phyloP scores from a whole-genome alignment of 331 rosid species.

The Pyrus hybrid region DNA sequence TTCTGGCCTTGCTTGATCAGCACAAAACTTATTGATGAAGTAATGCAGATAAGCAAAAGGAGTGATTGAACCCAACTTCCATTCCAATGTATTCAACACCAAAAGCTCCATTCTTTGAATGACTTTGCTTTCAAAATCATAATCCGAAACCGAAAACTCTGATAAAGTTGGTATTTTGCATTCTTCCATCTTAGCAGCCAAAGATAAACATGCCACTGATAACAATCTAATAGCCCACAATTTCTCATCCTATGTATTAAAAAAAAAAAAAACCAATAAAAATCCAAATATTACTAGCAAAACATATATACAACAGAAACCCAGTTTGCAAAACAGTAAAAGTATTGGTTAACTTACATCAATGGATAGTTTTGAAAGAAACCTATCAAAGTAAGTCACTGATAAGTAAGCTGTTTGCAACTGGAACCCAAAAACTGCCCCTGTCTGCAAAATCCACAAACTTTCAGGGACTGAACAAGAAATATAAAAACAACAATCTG shows the following conservation, averaged over 20 bases:
- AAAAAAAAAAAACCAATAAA: background rate
- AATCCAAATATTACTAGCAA: background rate
- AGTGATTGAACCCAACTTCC: slow-evolving; percentile 70
- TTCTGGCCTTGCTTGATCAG: slow-evolving; percentile 25
- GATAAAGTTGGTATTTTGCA: slow-evolving; percentile 41
- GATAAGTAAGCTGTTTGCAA: slow-evolving; percentile 62
- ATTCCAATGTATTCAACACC: slow-evolving; percentile 56
- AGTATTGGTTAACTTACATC: slow-evolving; percentile 58
- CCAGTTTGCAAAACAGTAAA: background rate
- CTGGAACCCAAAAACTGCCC: slow-evolving; percentile 49
- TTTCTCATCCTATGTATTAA: slow-evolving; percentile 41
- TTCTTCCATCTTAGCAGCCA: slow-evolving; percentile 93
- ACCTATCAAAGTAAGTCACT: slow-evolving; percentile 65
- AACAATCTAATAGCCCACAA: slow-evolving; percentile 63
- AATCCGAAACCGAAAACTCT: slow-evolving; percentile 37
- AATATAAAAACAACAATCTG: background rate
- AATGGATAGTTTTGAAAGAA: slow-evolving; percentile 49
- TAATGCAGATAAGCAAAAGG: slow-evolving; percentile 62
- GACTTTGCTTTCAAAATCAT: slow-evolving; percentile 37
- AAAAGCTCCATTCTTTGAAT: slow-evolving; percentile 63
- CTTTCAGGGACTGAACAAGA: slow-evolving; percentile 6
- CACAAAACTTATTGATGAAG: slow-evolving; percentile 44
- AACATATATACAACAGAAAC: background rate
- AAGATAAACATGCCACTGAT: slow-evolving; percentile 59
- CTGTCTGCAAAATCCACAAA: slow-evolving; percentile 37